Percentiles rank a stretch among this genome's conserved stretches.
Conservation (phyloP, 2,329 filamentous ascomycete genomes). For the Orbilia brochopaga region DNA sequence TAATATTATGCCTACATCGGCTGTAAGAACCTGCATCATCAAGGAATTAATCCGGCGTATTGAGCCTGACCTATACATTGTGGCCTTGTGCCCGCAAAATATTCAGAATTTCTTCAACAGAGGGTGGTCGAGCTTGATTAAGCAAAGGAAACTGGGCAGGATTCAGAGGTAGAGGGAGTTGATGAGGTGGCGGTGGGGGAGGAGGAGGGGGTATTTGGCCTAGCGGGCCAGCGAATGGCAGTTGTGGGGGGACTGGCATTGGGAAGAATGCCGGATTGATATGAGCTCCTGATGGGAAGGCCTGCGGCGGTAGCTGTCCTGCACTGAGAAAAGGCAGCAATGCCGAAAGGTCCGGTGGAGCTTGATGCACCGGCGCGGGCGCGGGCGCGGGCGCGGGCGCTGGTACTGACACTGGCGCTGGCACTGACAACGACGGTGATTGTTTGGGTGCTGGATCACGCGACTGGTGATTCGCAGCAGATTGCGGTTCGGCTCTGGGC, state of each 20-base stretch:
- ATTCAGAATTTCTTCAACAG: conserved; percentile 37
- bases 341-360: conserved; percentile 24
- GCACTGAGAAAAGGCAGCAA: conserved; percentile 31
- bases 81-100: conserved; percentile 44
- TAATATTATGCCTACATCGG: neutral
- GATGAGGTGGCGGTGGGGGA: neutral
- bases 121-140: conserved; percentile 18
- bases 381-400: neutral
- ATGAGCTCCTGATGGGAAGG: conserved; percentile 28
- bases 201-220: conserved; percentile 28
- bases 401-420: conserved; percentile 15
- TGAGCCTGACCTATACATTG: conserved; percentile 15
- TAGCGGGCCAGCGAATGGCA: conserved; percentile 31
- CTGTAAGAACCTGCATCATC: neutral
- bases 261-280: conserved; percentile 42
- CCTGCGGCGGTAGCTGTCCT: conserved; percentile 11
- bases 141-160: conserved; percentile 19
- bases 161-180: conserved; percentile 11
- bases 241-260: conserved; percentile 25
- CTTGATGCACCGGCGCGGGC: conserved; percentile 2
- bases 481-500: neutral
- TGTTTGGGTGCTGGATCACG: neutral
- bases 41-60: neutral
- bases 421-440: neutral
- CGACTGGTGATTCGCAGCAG: conserved; percentile 2